Base-by-base conservation (phyloP, 2,329 filamentous ascomycete species). In the Neopestalotiopsis sp. region DNA sequence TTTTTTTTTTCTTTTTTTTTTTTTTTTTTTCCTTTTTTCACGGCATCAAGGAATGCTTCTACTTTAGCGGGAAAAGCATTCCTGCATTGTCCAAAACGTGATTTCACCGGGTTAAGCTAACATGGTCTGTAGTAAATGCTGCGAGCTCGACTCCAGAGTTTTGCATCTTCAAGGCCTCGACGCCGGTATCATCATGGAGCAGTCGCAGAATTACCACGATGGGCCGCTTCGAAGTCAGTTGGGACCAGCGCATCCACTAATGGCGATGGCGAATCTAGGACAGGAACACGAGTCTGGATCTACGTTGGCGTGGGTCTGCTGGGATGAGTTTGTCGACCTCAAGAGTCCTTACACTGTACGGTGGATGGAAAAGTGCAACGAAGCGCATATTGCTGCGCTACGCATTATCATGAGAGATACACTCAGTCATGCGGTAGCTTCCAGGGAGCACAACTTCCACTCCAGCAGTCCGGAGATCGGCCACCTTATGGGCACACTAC, bases 281-380 rank as follows among this genome's bases (percentile, higher is more conserved):
- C 69, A 74, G 56, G 24, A 28, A 28, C 62, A 60, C 14, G 59
- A 38, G 49, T 71, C 71, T 24, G 67, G 75, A 24, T 76, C 75
- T 1, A 76, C 75, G 72, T 61, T 76, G 58, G 75, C 75, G 32
- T 76, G 74, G 74, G 74, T 75, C 5, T 76, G 75, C 63, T 76
- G 75, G 74, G 75, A 76, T 65, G 75, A 76, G 68, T 76, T 76
- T 66, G 74, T 76, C 40, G 73, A 75, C 52, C 75, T 76, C 52
- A 60, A 75, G 65, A 73, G 67, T 34, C 75, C 75, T 28, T 76
- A 71, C 38, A 73, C 63, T 0, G 69, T 75, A 6, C 68, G 75
- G 56, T 76, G 75, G 75, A 74, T 76, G 72, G 75, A 76, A 14
- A 76, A 72, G 57, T 74, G 71, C 49, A 74, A 74, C 20, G 72